Base-by-base conservation (phyloP, 495 filamentous ascomycete species). In the Penicillium egyptiacum region DNA sequence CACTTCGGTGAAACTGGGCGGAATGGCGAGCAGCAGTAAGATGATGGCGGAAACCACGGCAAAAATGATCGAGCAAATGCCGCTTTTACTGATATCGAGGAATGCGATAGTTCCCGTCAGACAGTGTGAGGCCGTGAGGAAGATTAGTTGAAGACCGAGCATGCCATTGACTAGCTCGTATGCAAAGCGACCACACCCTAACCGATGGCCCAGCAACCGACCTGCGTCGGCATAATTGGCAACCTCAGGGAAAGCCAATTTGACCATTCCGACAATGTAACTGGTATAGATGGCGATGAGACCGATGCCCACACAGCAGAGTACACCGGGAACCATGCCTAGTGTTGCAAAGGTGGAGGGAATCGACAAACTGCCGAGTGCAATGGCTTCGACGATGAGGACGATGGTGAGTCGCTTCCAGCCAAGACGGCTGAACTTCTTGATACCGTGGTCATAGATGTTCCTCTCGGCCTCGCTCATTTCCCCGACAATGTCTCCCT, bases 191-290 rank as follows among this genome's bases (percentile, higher is more conserved):
- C 55, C 55, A 39, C 58, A 70, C n/a, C 85, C 86, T 69, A 83
- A 79, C 60, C 42, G 53, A 11, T 14, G 53, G n/a, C 53, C 53
- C 4, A 89, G 78, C 45, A 91, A 61, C n/a, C 76, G 70, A 26
- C 85, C 84, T 5, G 81, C 86, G 63, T 91, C 87, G 20, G 86
- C 81, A 53, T 89, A 86, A 65, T 85, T 80, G 59, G 80, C 68
- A 8, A 90, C 80, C 37, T 85, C 70, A 1, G 88, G 88, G 65
- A 82, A 85, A 45, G 76, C 76, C 25, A 86, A 49, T 65, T 88
- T 89, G 57, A 91, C 83, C 70, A 89, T 86, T 31, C 84, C 87
- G 52, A 91, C 78, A 44, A 89, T 76, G 56, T 86, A 88, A 65
- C 85, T 86, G 43, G 86, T 88, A 67, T 90, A 92, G 59, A 85